Percentiles rank a stretch among this genome's conserved stretches.
Conservation (phyloP, 495 filamentous ascomycete genomes). For the Lepraria neglecta region DNA sequence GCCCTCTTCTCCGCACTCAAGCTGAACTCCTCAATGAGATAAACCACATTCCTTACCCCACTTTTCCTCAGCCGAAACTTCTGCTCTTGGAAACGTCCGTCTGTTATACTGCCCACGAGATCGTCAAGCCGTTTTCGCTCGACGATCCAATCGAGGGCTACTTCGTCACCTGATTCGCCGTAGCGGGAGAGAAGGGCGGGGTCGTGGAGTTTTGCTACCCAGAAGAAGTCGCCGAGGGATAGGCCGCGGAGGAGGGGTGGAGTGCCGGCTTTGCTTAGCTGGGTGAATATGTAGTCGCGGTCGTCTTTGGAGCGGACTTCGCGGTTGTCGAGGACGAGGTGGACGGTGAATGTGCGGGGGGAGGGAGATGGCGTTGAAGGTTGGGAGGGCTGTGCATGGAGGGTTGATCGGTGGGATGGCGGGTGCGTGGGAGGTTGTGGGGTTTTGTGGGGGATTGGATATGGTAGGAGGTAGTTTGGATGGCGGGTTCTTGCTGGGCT, state of each 20-base stretch:
- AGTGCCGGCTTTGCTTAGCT: slow-evolving; percentile 62
- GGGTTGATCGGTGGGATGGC: neutral
- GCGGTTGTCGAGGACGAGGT: slow-evolving; percentile 68
- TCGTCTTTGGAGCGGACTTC: slow-evolving; percentile 73
- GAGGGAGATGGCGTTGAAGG: slow-evolving; percentile 54
- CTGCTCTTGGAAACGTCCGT: slow-evolving; percentile 79
- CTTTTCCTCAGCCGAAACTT: slow-evolving; percentile 71
- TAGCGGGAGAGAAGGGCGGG: slow-evolving; percentile 47
- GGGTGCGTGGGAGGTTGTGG: neutral
- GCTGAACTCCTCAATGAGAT: slow-evolving; percentile 69
- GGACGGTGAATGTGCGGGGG: slow-evolving; percentile 63
- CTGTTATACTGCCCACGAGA: slow-evolving; percentile 70
- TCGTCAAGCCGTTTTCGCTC: slow-evolving; percentile 82
- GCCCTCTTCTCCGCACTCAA: slow-evolving; percentile 44
- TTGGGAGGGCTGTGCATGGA: slow-evolving; percentile 34
- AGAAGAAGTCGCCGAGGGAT: slow-evolving; percentile 70
- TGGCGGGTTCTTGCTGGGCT: neutral
- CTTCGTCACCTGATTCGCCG: slow-evolving; percentile 63
- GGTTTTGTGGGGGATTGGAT: neutral
- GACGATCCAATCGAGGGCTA: slow-evolving; percentile 72
- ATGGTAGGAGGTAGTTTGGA: neutral
- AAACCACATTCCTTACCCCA: slow-evolving; percentile 69
- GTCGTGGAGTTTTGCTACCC: slow-evolving; percentile 69
- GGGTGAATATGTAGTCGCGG: slow-evolving; percentile 69
- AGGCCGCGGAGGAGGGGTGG: slow-evolving; percentile 58